phyloP scores from a whole-genome alignment of 176 grass and related monocot species.

The Urochloa ruziziensis region DNA sequence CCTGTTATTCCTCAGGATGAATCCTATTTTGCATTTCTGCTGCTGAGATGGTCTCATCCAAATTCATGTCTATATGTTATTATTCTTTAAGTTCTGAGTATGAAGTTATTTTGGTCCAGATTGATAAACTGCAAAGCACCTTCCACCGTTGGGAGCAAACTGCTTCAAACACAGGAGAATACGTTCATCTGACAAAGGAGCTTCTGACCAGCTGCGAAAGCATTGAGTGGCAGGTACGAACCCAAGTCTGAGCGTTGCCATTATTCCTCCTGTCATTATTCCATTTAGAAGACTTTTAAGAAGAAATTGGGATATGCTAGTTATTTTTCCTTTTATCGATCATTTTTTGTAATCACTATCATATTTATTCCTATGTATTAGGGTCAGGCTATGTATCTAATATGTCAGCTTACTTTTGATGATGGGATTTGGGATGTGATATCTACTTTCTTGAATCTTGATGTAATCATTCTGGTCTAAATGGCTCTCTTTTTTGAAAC shows the following conservation, averaged over 20 bases:
- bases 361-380: neutral
- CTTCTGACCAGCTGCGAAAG: constrained; percentile 82
- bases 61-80: neutral
- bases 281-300: neutral
- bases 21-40: neutral
- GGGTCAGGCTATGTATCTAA: neutral
- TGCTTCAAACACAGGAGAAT: constrained; percentile 81
- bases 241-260: neutral
- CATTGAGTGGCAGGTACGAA: constrained; percentile 83
- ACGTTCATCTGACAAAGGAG: constrained; percentile 83
- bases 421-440: neutral
- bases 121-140: constrained; percentile 70
- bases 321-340: neutral
- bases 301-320: neutral
- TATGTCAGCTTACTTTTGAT: constrained; percentile 2
- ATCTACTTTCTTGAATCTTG: constrained; percentile 3
- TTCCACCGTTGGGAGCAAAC: constrained; percentile 79
- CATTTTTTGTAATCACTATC: neutral
- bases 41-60: neutral
- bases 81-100: neutral
- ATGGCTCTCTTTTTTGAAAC: constrained; percentile 8
- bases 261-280: neutral
- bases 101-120: constrained; percentile 37
- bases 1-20: neutral
- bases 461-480: constrained; percentile 19